Percentiles rank a stretch among this genome's conserved stretches.
Evolutionary conservation across 345 rosid genomes (phyloP).

Genomic region (Streptanthus diversifolius): DNA sequence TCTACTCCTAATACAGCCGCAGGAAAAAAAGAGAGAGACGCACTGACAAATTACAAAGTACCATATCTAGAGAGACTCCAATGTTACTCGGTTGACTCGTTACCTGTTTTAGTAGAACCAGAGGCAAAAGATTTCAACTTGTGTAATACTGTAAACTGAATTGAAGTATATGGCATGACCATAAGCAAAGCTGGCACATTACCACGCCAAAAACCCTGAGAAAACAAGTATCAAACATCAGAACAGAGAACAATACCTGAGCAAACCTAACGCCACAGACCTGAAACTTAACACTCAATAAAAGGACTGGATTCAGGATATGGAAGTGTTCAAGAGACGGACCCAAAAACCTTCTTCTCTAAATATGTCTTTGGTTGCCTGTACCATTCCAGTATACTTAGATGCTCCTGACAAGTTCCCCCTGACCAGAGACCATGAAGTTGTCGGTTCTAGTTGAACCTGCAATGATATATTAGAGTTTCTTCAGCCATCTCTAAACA

Average conservation of each 20-base stretch:
- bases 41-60: neutral
- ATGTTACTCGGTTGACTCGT: neutral
- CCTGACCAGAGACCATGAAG: constrained; percentile 63
- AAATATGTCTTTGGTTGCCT: constrained; percentile 83
- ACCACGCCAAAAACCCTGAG: constrained; percentile 99
- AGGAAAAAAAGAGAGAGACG: neutral
- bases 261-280: neutral
- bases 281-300: neutral
- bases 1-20: neutral
- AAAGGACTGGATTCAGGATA: neutral
- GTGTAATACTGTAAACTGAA: constrained; percentile 84
- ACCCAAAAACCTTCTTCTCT: constrained; percentile 94
- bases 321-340: constrained; percentile 18
- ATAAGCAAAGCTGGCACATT: constrained; percentile 96
- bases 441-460: constrained; percentile 96
- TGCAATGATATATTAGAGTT: constrained; percentile 24
- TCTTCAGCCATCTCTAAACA: constrained; percentile 1
- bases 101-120: constrained; percentile 91
- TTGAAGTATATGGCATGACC: constrained; percentile 96
- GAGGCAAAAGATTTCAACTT: constrained; percentile 72
- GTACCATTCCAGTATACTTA: constrained; percentile 87
- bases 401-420: constrained; percentile 50
- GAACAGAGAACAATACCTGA: neutral
- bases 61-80: neutral
- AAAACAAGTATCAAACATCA: constrained; percentile 28